Evolutionary conservation across 23 red algal species (phyloP).

Genomic region (Gracilaria domingensis): DNA sequence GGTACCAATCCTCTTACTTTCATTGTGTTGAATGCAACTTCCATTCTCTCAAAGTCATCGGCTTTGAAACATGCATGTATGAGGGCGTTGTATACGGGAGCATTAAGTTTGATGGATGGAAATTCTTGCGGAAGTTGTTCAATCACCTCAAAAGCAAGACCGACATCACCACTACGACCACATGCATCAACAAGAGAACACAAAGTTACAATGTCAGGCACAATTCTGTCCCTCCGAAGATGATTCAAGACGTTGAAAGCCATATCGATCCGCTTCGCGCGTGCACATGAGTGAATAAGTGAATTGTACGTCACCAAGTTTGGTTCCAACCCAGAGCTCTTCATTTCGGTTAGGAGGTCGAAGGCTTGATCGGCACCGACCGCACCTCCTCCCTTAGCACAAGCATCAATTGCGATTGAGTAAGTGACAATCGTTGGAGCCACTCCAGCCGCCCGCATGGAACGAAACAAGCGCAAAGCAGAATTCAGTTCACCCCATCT

Average conservation of each 20-base stretch:
- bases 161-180: slow-evolving; percentile 53
- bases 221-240: slow-evolving; percentile 37
- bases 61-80: slow-evolving; percentile 68
- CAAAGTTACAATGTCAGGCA: slow-evolving; percentile 74
- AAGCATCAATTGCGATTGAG: slow-evolving; percentile 76
- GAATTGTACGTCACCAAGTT: slow-evolving; percentile 86
- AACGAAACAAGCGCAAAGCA: slow-evolving; percentile 60
- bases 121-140: slow-evolving; percentile 51
- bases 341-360: slow-evolving; percentile 62
- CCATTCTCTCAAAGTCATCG: slow-evolving; percentile 57
- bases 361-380: slow-evolving; percentile 56
- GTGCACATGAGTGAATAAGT: slow-evolving; percentile 64
- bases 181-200: slow-evolving; percentile 74
- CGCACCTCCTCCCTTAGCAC: slow-evolving; percentile 52
- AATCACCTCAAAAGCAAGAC: slow-evolving; percentile 57
- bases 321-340: slow-evolving; percentile 50
- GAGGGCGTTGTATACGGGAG: slow-evolving; percentile 71
- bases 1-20: slow-evolving; percentile 20
- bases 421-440: slow-evolving; percentile 72
- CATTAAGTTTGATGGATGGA: slow-evolving; percentile 50
- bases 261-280: slow-evolving; percentile 38
- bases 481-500: slow-evolving; percentile 71
- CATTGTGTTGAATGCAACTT: slow-evolving; percentile 24
- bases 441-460: slow-evolving; percentile 68
- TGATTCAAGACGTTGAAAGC: slow-evolving; percentile 48